Base-by-base conservation (phyloP, 768 basidiomycete species). In the Epithele typhae region DNA sequence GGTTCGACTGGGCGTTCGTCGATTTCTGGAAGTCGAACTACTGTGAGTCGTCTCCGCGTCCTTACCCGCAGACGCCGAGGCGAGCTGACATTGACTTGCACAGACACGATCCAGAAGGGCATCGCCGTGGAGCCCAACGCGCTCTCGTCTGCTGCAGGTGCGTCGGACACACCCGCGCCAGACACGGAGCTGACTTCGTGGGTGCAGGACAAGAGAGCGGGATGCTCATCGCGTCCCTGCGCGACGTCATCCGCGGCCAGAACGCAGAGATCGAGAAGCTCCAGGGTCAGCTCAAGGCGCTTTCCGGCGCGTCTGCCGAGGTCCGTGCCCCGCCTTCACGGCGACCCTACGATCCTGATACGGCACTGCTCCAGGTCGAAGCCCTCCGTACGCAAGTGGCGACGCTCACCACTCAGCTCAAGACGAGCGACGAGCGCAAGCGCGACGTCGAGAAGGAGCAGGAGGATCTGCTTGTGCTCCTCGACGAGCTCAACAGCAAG, bases 11-110 rank as follows among this genome's bases (percentile, higher is more conserved):
- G 92, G 79, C 85, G 0, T 98, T 98, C 66, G 82, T 96, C 5
- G 96, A 99, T 65, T 99, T 97, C 64, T 94, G 92, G 87, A 98
- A 98, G 70, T 93, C 91, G 37, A 94, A 95, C 60, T 96, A 93
- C 60, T 91, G 95, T 95, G 57, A 62, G 88, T 65, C 21, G 37
- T 37, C 25, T 12, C 38, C 14, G 22, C 33, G 46, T 41, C 42
- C 38, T 34, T 21, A 21, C 10, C 17, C 25, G 3, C 40, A 14
- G 14, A 40, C 5, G 25, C 37, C n/a, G 25, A 25, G n/a, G n/a
- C n/a, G n/a, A n/a, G n/a, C 30, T 19, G 30, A 5, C 4, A 23
- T 40, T 8, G 27, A 30, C 23, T 33, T 23, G 19, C 15, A 14
- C 56, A 90, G 87, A 88, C 66, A 79, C 88, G 14, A 71, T 90